Evolutionary conservation across 225 moss, liverwort and hornwort genomes (phyloP), one percentile per base, ranked within the genome.

Genomic region (Polytrichum formosum): DNA sequence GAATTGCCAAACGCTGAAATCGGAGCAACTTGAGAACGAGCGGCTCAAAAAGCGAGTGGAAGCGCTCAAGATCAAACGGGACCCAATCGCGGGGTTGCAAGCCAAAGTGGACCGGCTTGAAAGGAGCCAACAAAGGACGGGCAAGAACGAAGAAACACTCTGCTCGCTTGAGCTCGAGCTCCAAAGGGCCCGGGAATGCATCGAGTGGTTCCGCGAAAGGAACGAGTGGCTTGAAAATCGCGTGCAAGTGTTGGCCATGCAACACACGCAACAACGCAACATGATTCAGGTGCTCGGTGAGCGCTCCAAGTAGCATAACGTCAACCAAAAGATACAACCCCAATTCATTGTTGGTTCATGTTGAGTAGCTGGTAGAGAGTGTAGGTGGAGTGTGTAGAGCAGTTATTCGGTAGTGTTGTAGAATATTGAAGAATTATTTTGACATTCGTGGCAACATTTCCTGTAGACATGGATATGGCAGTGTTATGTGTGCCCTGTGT

Each of bases 241-340:
- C 18, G 19, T 68, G 68, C 26, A 55, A 27, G 68, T 68, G 54
- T 19, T 68, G 22, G 55, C 54, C 13, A 54, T 26, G 54, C 68
- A 68, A 26, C 55, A 68, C 54, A 68, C 54, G 0, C 54, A 68
- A 26, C 68, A 56, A 28, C 23, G 68, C 1, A 68, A 68, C 68
- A 68, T 68, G 68, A 68, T 68, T 29, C 54, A 68, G 26, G 53
- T 68, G 54, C 55, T 68, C 18, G 55, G 68, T 13, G 55, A 68
- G 6, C 37, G 55, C 26, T 21, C 68, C 28, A 28, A 22, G 59
- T 59, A 59, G 16, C 7, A 31, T 7, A 7, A 0, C 6, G 7
- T 31, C 7, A 7, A 29, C 6, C 31, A 37, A 37, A 35, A 37
- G 46, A 46, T 16, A 6, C 46, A 13, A 16, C 13, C 46, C 46